Base-by-base conservation (phyloP, 2,329 filamentous ascomycete genomes). In the Pseudocercospora fijiensis region DNA sequence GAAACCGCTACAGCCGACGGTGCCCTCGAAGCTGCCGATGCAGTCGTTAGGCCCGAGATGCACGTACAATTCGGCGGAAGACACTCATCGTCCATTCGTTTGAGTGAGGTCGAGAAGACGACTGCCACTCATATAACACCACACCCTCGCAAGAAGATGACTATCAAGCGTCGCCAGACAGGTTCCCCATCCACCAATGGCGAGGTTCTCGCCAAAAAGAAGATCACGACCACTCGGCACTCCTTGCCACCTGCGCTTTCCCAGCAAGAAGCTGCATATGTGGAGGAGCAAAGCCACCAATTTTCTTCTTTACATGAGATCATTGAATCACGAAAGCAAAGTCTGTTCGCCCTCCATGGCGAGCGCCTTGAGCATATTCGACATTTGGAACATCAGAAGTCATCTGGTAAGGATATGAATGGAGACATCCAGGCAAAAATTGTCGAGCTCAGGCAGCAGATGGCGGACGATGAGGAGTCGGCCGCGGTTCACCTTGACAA, bases 281-380 rank as follows among this genome's bases (percentile, higher is more conserved):
- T 72, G 2, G 68, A 72, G 28, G 70, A 75, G 60, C 28, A 56
- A 11, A 33, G 18, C 24, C 64, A 72, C 60, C 65, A 72, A 16
- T 75, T 75, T 60, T 67, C 69, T 2, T 73, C 75, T 11, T 65
- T 76, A 11, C 70, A 67, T 18, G 65, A 71, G 28, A 71, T 76
- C n/a, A 55, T 77, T 22, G 63, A 72, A n/a, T 69, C 72, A 58
- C 70, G 73, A n/a, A 70, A 74, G 33, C 67, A 69, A 41, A 77
- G 76, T 49, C 76, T 78, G 43, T 18, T 76, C 76, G 57, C 77
- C 76, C 28, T 78, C 71, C 69, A 76, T 77, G 57, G 72, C 78
- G 6, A 78, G 77, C 68, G 76, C 28, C 20, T 62, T 24, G 62
- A 57, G 8, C 62, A 45, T 7, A 62, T 69, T 41, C 43, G 58